These are phyloP conservation scores for Corynespora cassiicola DNA, from an alignment of 2,329 filamentous ascomycete genomes.

Conservation along the genomic window DNA sequence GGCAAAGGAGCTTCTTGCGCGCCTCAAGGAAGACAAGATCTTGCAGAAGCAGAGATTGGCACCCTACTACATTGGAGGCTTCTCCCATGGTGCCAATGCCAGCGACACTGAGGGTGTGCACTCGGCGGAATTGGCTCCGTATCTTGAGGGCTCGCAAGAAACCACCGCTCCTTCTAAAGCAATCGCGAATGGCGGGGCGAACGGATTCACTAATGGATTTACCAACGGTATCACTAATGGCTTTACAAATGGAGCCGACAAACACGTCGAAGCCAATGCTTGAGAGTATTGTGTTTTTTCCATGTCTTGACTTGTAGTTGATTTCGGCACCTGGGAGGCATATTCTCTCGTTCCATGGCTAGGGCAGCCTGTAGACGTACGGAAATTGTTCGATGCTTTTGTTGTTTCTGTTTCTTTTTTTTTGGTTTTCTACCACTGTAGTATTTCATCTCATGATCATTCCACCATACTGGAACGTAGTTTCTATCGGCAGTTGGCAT, in stretches of 20 bases:
- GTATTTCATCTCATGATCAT: too few relatives aligned
- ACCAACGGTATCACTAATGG: constrained; percentile 13
- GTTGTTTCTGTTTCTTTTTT: too few relatives aligned
- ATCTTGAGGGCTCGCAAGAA: constrained; percentile 22
- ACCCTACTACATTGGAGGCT: constrained; percentile 42
- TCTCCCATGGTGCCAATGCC: constrained; percentile 38
- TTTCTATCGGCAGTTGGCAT: too few relatives aligned
- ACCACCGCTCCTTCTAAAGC: too few relatives aligned
- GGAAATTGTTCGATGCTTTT: too few relatives aligned
- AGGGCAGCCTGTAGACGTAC: too few relatives aligned
- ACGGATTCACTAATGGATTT: constrained; percentile 2
- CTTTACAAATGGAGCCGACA: constrained; percentile 9
- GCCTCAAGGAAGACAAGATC: constrained; percentile 36
- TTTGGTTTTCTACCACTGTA: too few relatives aligned
- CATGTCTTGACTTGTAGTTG: too few relatives aligned
- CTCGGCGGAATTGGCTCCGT: constrained; percentile 31
- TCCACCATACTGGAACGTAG: too few relatives aligned
- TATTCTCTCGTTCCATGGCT: too few relatives aligned
- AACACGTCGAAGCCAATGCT: background rate
- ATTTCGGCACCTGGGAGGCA: too few relatives aligned
- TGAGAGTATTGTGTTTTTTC: too few relatives aligned
- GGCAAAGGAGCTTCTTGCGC: constrained; percentile 40
- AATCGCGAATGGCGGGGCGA: constrained; percentile 10
- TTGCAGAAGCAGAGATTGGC: constrained; percentile 41
- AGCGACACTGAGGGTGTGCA: constrained; percentile 37